Evolutionary conservation across 345 rosid genomes (phyloP).

Genomic region (Bruguiera parviflora): DNA sequence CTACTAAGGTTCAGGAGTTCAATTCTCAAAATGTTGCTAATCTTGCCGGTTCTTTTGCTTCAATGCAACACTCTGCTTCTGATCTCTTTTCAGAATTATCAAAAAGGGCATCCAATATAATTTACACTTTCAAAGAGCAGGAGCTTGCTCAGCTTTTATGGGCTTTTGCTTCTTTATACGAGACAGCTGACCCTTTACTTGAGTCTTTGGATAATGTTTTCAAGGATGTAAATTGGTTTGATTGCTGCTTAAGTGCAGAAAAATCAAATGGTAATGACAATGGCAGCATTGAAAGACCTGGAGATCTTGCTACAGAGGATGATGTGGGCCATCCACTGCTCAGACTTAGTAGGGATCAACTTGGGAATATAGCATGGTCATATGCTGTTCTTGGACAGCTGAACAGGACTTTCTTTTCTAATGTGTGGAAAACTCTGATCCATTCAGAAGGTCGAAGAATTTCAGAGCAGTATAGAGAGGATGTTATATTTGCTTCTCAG

Average conservation of each 20-base stretch:
- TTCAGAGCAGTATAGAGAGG: constrained; percentile 85
- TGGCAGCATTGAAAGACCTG: constrained; percentile 14
- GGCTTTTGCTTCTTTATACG: constrained; percentile 85
- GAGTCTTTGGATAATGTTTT: constrained; percentile 65
- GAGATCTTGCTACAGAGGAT: constrained; percentile 22
- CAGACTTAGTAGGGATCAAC: constrained; percentile 71
- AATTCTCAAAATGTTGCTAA: constrained; percentile 93
- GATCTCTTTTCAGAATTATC: constrained; percentile 65
- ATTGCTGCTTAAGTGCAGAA: constrained; percentile 38
- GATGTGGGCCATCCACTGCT: constrained; percentile 42
- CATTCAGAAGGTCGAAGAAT: constrained; percentile 67
- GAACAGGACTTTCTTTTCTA: constrained; percentile 62
- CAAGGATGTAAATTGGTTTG: constrained; percentile 43
- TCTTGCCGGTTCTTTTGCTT: constrained; percentile 87
- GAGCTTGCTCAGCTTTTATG: constrained; percentile 88
- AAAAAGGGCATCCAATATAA: constrained; percentile 51
- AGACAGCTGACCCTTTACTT: constrained; percentile 64
- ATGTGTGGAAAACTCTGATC: constrained; percentile 56
- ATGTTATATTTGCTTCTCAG: constrained; percentile 87
- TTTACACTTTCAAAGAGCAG: constrained; percentile 59
- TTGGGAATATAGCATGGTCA: constrained; percentile 95
- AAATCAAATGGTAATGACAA: constrained; percentile 11
- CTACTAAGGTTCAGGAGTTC: constrained; percentile 59
- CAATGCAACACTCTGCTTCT: constrained; percentile 77
- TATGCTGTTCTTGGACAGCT: constrained; percentile 81